A percentile compares a stretch with the other conserved stretches of the same genome.
Evolutionary conservation across 1,284 basidiomycete genomes (phyloP).

Genomic region (Moesziomyces sp.): DNA sequence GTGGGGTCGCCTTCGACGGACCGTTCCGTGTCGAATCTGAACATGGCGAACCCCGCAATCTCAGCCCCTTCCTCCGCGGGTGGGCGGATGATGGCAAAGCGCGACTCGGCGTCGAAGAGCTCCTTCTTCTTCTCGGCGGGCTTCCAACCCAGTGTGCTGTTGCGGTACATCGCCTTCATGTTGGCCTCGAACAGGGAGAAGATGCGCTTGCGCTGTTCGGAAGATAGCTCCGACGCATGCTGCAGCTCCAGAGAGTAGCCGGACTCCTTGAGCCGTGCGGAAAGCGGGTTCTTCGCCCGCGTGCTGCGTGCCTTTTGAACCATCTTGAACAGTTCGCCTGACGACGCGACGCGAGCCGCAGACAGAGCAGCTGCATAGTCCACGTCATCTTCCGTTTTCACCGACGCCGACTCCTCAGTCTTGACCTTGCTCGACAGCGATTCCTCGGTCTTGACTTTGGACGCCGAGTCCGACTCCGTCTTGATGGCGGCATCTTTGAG

Average conservation of each 20-base stretch:
- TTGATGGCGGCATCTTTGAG: constrained; percentile 39
- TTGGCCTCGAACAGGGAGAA: constrained; percentile 40
- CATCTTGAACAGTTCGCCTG: constrained; percentile 9
- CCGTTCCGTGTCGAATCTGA: constrained; percentile 43
- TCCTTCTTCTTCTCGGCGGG: constrained; percentile 24
- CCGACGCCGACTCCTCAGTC: background rate
- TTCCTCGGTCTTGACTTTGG: constrained; percentile 15
- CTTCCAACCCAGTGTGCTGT: constrained; percentile 37
- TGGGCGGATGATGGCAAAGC: constrained; percentile 33
- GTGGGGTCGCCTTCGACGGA: constrained; percentile 11
- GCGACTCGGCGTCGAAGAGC: constrained; percentile 32
- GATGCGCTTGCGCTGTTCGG: constrained; percentile 45
- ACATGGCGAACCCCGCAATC: constrained; percentile 40
- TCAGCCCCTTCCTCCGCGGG: constrained; percentile 24
- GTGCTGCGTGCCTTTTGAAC: constrained; percentile 20
- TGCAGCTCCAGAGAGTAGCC: constrained; percentile 27
- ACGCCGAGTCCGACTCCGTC: constrained; percentile 8
- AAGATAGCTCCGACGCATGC: constrained; percentile 6
- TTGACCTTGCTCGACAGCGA: constrained; percentile 5
- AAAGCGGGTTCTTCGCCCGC: constrained; percentile 23
- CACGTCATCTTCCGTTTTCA: background rate
- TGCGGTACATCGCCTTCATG: constrained; percentile 50
- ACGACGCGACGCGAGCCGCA: constrained; percentile 5
- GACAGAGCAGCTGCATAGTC: constrained; percentile 20
- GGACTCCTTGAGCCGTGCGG: constrained; percentile 4